Base-by-base conservation (phyloP, 805 yeast species). In the Sugiyamaella americana region DNA sequence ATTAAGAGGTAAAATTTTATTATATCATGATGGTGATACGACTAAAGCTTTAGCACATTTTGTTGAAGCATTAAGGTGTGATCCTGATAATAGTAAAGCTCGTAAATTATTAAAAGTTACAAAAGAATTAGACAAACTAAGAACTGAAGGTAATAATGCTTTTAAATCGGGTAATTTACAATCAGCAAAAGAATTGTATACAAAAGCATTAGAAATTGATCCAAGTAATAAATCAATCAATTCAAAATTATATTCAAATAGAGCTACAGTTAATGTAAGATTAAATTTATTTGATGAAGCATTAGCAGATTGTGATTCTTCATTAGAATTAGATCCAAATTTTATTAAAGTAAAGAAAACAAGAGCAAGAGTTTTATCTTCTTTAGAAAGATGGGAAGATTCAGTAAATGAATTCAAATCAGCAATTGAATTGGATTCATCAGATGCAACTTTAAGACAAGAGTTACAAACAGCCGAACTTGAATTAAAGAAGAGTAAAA, bases 241-340 rank as follows among this genome's bases (percentile, higher is more conserved):
- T 46, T 47, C 66, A 41, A 61, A 58, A 48, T 79, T 82, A 52
- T 87, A 72, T 60, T 82, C 96, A 6, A 91, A 91, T 65, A 73
- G 96, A 53, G 96, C 98, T 0, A 88, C 89, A 49, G 94, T 85
- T 1, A 81, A 87, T 55, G 73, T 87, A 57, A 81, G 84, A 59
- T 63, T 84, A 43, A 95, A 87, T 57, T 78, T 78, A 54, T 82
- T 82, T 61, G 95, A 91, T 3, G 75, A 76, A 49, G 94, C 96
- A 0, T 72, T 89, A 2, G 68, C 63, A 13, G 97, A 91, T 65
- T 80, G 94, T 59, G 79, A 80, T 37, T 67, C 67, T 20, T 82
- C 96, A 0, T 69, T 91, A 37, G 74, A 72, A 40, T 59, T 81
- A 5, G 93, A 91, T 59, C 72, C 79, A 1, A 62, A 68, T n/a